Evolutionary conservation across 768 basidiomycete genomes (phyloP).

Genomic region (Pleurotus tuber-regium): DNA sequence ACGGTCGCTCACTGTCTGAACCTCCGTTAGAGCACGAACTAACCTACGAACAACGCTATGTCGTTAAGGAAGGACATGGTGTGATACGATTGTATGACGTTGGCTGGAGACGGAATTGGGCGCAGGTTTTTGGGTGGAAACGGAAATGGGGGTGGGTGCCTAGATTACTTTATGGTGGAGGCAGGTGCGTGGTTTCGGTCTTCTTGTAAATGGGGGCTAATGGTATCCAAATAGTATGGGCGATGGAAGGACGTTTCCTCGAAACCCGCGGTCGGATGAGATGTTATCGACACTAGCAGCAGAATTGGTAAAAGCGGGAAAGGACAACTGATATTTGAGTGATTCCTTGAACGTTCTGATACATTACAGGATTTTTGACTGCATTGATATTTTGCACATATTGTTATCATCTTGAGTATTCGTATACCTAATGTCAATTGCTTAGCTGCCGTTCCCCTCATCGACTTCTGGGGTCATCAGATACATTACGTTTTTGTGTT

Average conservation of each 20-base stretch:
- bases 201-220: not conserved
- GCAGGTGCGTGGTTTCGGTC: slow-evolving; percentile 43
- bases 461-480: no score
- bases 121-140: slow-evolving; percentile 63
- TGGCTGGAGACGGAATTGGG: slow-evolving; percentile 71
- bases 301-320: slow-evolving; percentile 58
- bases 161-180: slow-evolving; percentile 59
- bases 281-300: slow-evolving; percentile 63
- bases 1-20: slow-evolving; percentile 52
- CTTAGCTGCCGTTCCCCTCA: no score
- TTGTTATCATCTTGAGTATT: no score
- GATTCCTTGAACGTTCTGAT: not conserved
- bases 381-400: no score
- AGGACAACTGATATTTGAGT: slow-evolving; percentile 31
- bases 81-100: slow-evolving; percentile 66
- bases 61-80: slow-evolving; percentile 63
- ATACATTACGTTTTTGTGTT: no score
- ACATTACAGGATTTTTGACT: not conserved
- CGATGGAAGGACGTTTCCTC: slow-evolving; percentile 66
- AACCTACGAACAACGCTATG: slow-evolving; percentile 57
- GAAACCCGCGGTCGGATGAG: slow-evolving; percentile 65
- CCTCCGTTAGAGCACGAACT: slow-evolving; percentile 75
- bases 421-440: no score
- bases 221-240: slow-evolving; percentile 42
- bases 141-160: slow-evolving; percentile 48